Conservation (phyloP, 345 rosid species). For the Heritiera fomes region DNA sequence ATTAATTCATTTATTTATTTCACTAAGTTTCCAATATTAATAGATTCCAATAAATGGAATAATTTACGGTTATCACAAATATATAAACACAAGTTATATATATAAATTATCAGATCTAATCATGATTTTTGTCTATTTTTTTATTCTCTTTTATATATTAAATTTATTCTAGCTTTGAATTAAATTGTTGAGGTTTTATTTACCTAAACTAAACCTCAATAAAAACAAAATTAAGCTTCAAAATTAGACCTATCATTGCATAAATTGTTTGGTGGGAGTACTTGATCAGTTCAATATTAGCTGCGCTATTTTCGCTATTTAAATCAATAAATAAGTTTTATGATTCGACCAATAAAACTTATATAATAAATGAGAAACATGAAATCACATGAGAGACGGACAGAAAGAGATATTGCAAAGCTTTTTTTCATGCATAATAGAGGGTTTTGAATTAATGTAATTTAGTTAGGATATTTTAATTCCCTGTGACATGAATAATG, state of each 20-base stretch:
- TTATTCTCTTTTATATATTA: too few species aligned
- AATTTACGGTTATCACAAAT: too few species aligned
- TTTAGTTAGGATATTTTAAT: constrained; percentile 1
- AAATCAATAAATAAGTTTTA: neutral
- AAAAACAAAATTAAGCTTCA: neutral
- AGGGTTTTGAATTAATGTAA: constrained; percentile 6
- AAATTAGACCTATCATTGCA: neutral
- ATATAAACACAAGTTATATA: too few species aligned
- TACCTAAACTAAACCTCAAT: neutral
- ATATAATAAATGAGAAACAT: neutral
- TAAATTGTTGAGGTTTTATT: neutral
- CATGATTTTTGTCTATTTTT: too few species aligned
- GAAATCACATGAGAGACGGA: neutral
- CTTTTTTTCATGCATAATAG: neutral
- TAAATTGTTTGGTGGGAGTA: neutral
- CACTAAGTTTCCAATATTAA: too few species aligned
- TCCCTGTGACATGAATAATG: constrained; percentile 7
- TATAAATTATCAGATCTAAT: too few species aligned
- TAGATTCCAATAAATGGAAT: too few species aligned
- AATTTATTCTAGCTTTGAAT: neutral
- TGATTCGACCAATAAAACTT: neutral
- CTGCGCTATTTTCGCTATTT: neutral
- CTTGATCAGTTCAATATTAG: neutral
- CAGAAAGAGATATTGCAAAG: neutral
- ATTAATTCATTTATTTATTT: too few species aligned